A percentile compares a stretch with the other conserved stretches of the same genome.
Evolutionary conservation across 768 basidiomycete species (phyloP).

Genomic region (Artomyces pyxidatus): DNA sequence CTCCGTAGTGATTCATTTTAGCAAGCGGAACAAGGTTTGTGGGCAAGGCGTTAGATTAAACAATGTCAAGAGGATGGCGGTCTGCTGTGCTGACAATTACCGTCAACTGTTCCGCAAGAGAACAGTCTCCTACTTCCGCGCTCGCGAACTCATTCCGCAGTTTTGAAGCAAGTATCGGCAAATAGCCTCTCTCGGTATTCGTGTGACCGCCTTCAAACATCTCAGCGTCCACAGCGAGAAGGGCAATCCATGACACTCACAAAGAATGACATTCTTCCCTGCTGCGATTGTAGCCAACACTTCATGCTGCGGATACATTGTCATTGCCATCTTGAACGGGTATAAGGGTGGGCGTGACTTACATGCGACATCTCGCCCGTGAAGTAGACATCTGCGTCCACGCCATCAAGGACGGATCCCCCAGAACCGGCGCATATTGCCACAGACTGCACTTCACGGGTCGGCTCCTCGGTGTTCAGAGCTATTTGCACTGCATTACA

Average conservation of each 20-base stretch:
- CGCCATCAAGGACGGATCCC: constrained; percentile 62
- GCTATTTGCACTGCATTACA: constrained; percentile 56
- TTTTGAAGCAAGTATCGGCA: constrained; percentile 62
- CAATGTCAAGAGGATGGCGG: constrained; percentile 63
- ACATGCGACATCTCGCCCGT: constrained; percentile 94
- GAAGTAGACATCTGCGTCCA: constrained; percentile 78
- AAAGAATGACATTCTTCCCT: constrained; percentile 77
- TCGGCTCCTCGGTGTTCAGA: constrained; percentile 24
- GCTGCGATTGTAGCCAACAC: constrained; percentile 72
- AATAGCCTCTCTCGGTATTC: constrained; percentile 92
- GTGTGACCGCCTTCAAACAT: constrained; percentile 71
- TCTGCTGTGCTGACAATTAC: constrained; percentile 70
- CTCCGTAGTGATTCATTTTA: not conserved
- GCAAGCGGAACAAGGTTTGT: not conserved
- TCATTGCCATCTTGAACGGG: too few species aligned
- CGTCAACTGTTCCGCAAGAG: constrained; percentile 30
- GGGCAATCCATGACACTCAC: constrained; percentile 35
- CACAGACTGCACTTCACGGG: constrained; percentile 40
- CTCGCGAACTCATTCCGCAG: constrained; percentile 45
- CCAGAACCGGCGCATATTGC: constrained; percentile 93
- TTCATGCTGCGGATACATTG: constrained; percentile 61
- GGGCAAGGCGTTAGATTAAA: too few species aligned
- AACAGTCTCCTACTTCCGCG: constrained; percentile 25
- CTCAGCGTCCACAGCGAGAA: not conserved
- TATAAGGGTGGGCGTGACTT: too few species aligned